Evolutionary conservation across 1,139 yeast species (phyloP).

Genomic region (Lodderomyces elongisporus): DNA sequence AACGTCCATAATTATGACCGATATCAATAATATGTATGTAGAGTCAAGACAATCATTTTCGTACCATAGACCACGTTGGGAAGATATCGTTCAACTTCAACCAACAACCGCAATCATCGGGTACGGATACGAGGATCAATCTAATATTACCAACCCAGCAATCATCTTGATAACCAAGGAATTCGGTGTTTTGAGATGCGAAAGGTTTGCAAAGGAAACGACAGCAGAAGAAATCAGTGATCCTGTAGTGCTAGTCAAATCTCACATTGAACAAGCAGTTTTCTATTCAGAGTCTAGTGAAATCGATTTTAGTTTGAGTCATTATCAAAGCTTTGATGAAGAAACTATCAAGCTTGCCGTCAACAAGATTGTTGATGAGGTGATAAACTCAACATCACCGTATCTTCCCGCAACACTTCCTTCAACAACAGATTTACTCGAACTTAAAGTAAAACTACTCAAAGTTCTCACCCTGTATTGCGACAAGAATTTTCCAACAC

Average conservation of each 20-base stretch:
- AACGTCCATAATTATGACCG: slow-evolving; percentile 61
- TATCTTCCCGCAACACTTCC: slow-evolving; percentile 30
- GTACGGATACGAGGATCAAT: slow-evolving; percentile 47
- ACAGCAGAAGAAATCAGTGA: slow-evolving; percentile 15
- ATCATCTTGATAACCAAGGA: slow-evolving; percentile 48
- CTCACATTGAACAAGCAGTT: slow-evolving; percentile 79
- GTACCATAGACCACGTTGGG: slow-evolving; percentile 65
- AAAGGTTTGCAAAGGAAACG: slow-evolving; percentile 30
- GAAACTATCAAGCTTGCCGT: slow-evolving; percentile 48
- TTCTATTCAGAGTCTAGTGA: slow-evolving; percentile 47
- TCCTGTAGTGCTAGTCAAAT: slow-evolving; percentile 47
- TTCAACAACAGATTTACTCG: slow-evolving; percentile 22
- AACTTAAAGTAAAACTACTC: slow-evolving; percentile 22
- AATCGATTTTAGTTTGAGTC: slow-evolving; percentile 55
- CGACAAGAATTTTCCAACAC: slow-evolving; percentile 40
- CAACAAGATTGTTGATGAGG: slow-evolving; percentile 45
- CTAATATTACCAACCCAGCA: slow-evolving; percentile 33
- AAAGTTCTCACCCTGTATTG: slow-evolving; percentile 44
- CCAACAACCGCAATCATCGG: slow-evolving; percentile 55
- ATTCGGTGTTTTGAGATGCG: slow-evolving; percentile 62
- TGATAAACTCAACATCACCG: slow-evolving; percentile 43
- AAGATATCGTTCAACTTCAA: slow-evolving; percentile 62
- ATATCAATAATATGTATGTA: slow-evolving; percentile 44
- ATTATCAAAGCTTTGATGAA: slow-evolving; percentile 23
- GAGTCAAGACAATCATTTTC: slow-evolving; percentile 17